Evolutionary conservation across 345 rosid genomes (phyloP).

Genomic region (Euphorbia peplus): DNA sequence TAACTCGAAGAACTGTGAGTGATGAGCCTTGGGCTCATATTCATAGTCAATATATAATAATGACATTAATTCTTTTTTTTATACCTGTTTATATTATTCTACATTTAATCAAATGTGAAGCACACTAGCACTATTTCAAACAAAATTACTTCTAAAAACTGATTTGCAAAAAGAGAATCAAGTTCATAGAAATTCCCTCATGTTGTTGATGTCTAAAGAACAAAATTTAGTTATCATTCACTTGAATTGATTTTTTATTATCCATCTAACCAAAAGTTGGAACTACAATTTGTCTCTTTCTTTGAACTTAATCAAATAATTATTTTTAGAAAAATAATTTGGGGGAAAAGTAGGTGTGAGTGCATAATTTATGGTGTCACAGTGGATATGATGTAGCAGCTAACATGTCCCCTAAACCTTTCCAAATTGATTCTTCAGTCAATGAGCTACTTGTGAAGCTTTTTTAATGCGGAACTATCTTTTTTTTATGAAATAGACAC

Average conservation of each 20-base stretch:
- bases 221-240: too few species aligned
- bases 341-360: not conserved
- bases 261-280: too few species aligned
- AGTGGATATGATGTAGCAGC: slow-evolving; percentile 19
- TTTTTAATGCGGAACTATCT: not conserved
- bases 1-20: too few species aligned
- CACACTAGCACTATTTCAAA: too few species aligned
- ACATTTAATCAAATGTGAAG: not conserved
- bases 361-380: not conserved
- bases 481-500: slow-evolving; percentile 8
- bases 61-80: too few species aligned
- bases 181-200: too few species aligned
- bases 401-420: slow-evolving; percentile 11
- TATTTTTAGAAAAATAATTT: not conserved
- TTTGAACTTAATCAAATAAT: not conserved
- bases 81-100: not conserved
- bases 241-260: too few species aligned
- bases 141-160: too few species aligned
- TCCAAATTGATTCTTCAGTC: not conserved
- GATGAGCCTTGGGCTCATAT: too few species aligned
- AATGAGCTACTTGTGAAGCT: slow-evolving; percentile 6
- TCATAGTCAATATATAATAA: too few species aligned
- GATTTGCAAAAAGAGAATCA: too few species aligned
- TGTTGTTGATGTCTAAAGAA: too few species aligned
- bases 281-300: not conserved